A percentile compares a stretch with the other conserved stretches of the same genome.
phyloP scores from a whole-genome alignment of 2,329 filamentous ascomycete genomes.

The Fusarium nelsonii region DNA sequence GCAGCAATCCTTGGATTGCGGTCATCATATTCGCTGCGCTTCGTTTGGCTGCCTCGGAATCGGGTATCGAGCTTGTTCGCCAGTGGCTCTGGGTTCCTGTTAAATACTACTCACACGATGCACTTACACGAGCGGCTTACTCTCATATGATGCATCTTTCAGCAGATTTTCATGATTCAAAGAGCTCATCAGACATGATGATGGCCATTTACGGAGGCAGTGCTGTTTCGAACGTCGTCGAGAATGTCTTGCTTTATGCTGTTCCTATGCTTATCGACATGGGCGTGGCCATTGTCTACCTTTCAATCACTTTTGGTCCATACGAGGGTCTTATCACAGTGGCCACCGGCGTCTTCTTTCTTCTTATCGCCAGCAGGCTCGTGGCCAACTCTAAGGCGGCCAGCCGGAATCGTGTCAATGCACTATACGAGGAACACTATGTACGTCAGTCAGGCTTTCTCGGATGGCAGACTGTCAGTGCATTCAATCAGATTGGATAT shows the following conservation, averaged over 20 bases:
- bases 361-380: slow-evolving; percentile 65
- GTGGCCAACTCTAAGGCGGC: slow-evolving; percentile 63
- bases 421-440: slow-evolving; percentile 67
- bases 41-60: slow-evolving; percentile 66
- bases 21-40: slow-evolving; percentile 65
- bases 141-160: slow-evolving; percentile 71
- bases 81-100: slow-evolving; percentile 70
- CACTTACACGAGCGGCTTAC: slow-evolving; percentile 67
- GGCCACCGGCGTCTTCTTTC: slow-evolving; percentile 68
- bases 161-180: slow-evolving; percentile 71
- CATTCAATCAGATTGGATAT: slow-evolving; percentile 70
- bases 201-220: slow-evolving; percentile 68
- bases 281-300: slow-evolving; percentile 68
- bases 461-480: slow-evolving; percentile 70
- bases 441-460: slow-evolving; percentile 68
- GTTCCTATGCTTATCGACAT: slow-evolving; percentile 72
- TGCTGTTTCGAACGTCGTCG: slow-evolving; percentile 67
- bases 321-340: slow-evolving; percentile 74
- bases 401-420: slow-evolving; percentile 64
- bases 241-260: slow-evolving; percentile 69
- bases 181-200: slow-evolving; percentile 70
- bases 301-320: slow-evolving; percentile 69
- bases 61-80: slow-evolving; percentile 65
- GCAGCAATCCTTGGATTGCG: slow-evolving; percentile 64
- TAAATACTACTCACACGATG: slow-evolving; percentile 67